A percentile compares a stretch with the other conserved stretches of the same genome.
phyloP scores from a whole-genome alignment of 2,329 filamentous ascomycete species.

The Fusarium ramigenum region DNA sequence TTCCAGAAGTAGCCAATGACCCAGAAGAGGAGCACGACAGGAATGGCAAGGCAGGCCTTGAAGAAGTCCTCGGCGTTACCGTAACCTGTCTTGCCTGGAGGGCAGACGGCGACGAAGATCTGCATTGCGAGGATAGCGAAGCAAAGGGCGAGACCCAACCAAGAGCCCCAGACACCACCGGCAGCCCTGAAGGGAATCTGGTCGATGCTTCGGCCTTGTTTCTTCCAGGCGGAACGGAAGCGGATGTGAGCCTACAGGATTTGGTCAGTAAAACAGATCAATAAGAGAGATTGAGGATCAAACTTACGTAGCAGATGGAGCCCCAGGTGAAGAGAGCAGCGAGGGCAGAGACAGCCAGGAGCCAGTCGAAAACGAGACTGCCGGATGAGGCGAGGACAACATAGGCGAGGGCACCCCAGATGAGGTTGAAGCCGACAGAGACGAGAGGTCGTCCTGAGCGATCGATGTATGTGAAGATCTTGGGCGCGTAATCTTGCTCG shows the following conservation, averaged over 20 bases:
- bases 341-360: slow-evolving; percentile 70
- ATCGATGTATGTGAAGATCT: slow-evolving; percentile 63
- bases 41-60: slow-evolving; percentile 61
- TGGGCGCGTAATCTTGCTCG: slow-evolving; percentile 65
- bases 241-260: slow-evolving; percentile 61
- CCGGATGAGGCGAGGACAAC: slow-evolving; percentile 58
- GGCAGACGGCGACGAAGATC: slow-evolving; percentile 59
- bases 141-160: slow-evolving; percentile 67
- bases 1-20: slow-evolving; percentile 71
- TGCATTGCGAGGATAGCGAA: slow-evolving; percentile 62
- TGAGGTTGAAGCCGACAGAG: slow-evolving; percentile 56
- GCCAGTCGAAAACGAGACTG: slow-evolving; percentile 68
- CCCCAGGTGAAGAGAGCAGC: slow-evolving; percentile 73
- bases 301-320: slow-evolving; percentile 62
- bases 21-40: slow-evolving; percentile 65
- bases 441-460: slow-evolving; percentile 60
- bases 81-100: slow-evolving; percentile 43
- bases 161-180: slow-evolving; percentile 70
- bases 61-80: slow-evolving; percentile 62
- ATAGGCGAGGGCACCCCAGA: slow-evolving; percentile 59
- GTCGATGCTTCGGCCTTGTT: slow-evolving; percentile 67
- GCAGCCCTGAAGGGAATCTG: slow-evolving; percentile 71
- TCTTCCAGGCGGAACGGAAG: slow-evolving; percentile 70
- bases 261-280: neutral
- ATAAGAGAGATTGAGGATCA: fast-evolving